Percentiles rank a stretch among this genome's conserved stretches.
These are phyloP conservation scores for Microbotryum violaceum DNA, from an alignment of 1,284 basidiomycete species.

Conservation along the genomic window DNA sequence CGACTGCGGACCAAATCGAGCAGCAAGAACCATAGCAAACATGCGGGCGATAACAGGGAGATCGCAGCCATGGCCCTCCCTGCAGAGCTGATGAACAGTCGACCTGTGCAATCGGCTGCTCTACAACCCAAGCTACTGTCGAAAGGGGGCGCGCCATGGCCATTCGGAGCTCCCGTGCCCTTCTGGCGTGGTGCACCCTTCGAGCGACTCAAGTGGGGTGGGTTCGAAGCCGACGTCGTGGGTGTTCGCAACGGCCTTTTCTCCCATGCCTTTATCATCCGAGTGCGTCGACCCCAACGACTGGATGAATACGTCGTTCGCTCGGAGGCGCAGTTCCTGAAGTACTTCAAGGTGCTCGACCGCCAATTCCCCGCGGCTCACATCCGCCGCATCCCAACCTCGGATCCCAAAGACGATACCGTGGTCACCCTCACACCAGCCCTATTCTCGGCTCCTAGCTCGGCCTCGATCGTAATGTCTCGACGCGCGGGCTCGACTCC, in stretches of 20 bases:
- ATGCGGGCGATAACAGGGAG: neutral
- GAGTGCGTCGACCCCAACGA: constrained; percentile 29
- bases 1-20: too few relatives aligned
- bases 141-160: constrained; percentile 27
- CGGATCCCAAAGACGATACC: constrained; percentile 22
- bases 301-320: constrained; percentile 34
- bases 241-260: constrained; percentile 22
- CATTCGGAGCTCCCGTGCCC: constrained; percentile 26
- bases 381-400: constrained; percentile 21
- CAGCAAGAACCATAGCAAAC: too few relatives aligned
- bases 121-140: constrained; percentile 11
- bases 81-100: constrained; percentile 8
- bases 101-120: neutral
- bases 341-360: constrained; percentile 24
- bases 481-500: neutral
- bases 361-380: constrained; percentile 29
- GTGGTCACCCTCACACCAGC: constrained; percentile 13
- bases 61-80: constrained; percentile 22
- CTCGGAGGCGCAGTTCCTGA: constrained; percentile 29
- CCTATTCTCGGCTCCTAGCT: constrained; percentile 7
- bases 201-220: constrained; percentile 32
- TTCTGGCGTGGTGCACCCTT: constrained; percentile 29
- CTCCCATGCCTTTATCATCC: constrained; percentile 31
- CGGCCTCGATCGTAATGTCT: constrained; percentile 6
- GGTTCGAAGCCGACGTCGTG: constrained; percentile 33